Evolutionary conservation across 2,329 filamentous ascomycete species (phyloP).

Genomic region (Dryadomyces quercivorus): DNA sequence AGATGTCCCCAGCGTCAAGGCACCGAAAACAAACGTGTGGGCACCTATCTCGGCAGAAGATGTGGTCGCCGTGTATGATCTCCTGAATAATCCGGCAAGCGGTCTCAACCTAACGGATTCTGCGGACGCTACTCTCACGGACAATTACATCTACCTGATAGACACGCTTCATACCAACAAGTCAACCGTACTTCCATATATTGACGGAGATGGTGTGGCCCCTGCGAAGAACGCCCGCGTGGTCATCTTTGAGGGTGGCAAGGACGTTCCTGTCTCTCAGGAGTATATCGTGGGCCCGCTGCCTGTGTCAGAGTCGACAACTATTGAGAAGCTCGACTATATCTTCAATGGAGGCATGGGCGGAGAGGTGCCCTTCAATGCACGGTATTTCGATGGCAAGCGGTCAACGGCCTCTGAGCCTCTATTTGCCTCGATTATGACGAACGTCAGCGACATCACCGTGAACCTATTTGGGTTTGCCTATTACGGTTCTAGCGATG

Average conservation of each 20-base stretch:
- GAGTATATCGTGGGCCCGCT: slow-evolving; percentile 38
- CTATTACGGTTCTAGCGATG: slow-evolving; percentile 20
- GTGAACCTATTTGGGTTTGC: slow-evolving; percentile 21
- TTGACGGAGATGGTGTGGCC: slow-evolving; percentile 22
- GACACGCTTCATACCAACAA: slow-evolving; percentile 38
- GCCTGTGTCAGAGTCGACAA: slow-evolving; percentile 25
- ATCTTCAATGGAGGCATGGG: slow-evolving; percentile 29
- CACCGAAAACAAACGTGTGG: slow-evolving; percentile 29
- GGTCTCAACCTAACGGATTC: slow-evolving; percentile 33
- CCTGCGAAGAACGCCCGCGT: slow-evolving; percentile 33
- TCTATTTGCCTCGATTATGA: slow-evolving; percentile 22
- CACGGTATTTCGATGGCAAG: slow-evolving; percentile 20
- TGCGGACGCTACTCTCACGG: slow-evolving; percentile 22
- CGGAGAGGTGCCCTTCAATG: slow-evolving; percentile 23
- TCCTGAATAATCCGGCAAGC: slow-evolving; percentile 25
- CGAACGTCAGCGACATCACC: slow-evolving; percentile 27
- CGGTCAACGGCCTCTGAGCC: slow-evolving; percentile 20
- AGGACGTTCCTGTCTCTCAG: slow-evolving; percentile 27
- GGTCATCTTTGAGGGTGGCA: slow-evolving; percentile 32
- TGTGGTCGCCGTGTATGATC: slow-evolving; percentile 28
- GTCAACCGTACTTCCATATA: slow-evolving; percentile 28
- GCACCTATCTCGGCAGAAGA: slow-evolving; percentile 27
- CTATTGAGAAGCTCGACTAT: slow-evolving; percentile 26
- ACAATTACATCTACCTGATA: slow-evolving; percentile 34
- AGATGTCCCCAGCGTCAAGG: slow-evolving; percentile 7